Evolutionary conservation across 192 early-diverging fungal species (phyloP), one percentile per base, ranked within the genome.

Genomic region (Rhizophagus sp.): DNA sequence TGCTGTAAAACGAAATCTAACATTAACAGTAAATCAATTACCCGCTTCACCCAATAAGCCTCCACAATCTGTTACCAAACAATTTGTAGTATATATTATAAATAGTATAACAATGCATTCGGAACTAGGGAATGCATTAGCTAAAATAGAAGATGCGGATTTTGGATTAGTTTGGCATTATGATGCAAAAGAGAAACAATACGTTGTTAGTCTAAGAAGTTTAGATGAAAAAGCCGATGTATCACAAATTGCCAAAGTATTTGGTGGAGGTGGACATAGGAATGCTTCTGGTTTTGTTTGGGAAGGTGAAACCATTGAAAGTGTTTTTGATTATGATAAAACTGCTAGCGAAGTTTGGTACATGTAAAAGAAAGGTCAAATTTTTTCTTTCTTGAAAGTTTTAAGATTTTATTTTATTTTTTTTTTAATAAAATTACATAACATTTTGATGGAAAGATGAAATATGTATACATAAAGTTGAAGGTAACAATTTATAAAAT

Each of bases 271-370:
- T 27, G 70, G 70, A 15, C 70, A 72, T 49, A 72, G 70, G 27
- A 72, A 72, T 72, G 70, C 70, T 49, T 27, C 70, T 25, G 70
- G 70, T 47, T 72, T 72, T 72, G 10, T 12, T 72, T 72, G 70
- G 70, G 44, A 72, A 4, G 33, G 39, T 27, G 64, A 24, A 25
- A 25, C 19, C 10, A 49, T 72, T 44, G 70, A 72, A 72, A 49
- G 11, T 47, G 1, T 72, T 19, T 72, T 72, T 49, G 44, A 72
- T 49, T 25, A 27, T 49, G 70, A 72, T 27, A 19, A 30, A 49
- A 49, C 52, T 7, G 52, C 17, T 57, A 57, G 52, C 22, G 52
- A 57, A 57, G 6, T 57, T 22, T 57, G 52, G 52, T 57, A 57
- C 17, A 57, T 57, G 15, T 57, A 22, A 57, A 19, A 57, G 4